These are phyloP conservation scores for Ophiostoma ulmi DNA, from an alignment of 2,329 filamentous ascomycete genomes.

Conservation along the genomic window DNA sequence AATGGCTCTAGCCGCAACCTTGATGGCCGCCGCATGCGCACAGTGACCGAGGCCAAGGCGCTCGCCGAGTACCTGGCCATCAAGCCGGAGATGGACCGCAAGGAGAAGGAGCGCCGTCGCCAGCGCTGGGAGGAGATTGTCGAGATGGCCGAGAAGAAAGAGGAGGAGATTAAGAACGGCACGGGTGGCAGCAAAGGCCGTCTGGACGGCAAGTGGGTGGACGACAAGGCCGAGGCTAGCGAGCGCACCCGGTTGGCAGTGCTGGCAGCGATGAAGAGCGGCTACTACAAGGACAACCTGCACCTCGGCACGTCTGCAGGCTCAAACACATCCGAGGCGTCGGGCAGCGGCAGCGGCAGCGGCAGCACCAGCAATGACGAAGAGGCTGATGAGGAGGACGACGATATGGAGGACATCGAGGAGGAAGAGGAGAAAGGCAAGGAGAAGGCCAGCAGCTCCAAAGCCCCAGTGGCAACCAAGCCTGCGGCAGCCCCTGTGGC, in stretches of 20 bases:
- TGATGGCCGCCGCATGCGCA: conserved; percentile 82
- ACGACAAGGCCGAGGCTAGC: conserved; percentile 84
- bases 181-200: conserved; percentile 59
- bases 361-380: conserved; percentile 34
- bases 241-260: conserved; percentile 78
- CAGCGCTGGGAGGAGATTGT: conserved; percentile 86
- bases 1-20: conserved; percentile 90
- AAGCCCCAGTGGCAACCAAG: conserved; percentile 41
- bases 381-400: conserved; percentile 29
- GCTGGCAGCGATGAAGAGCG: conserved; percentile 61
- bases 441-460: not conserved
- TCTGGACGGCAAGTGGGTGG: conserved; percentile 88
- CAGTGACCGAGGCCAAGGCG: conserved; percentile 91
- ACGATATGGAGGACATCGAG: conserved; percentile 26
- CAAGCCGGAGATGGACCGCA: conserved; percentile 95
- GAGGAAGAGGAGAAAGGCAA: not conserved
- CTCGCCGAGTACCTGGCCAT: conserved; percentile 91
- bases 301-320: conserved; percentile 45
- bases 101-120: conserved; percentile 80
- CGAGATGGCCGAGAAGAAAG: conserved; percentile 72
- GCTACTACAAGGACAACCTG: conserved; percentile 57
- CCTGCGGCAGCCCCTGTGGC: conserved; percentile 21
- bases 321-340: conserved; percentile 40
- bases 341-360: conserved; percentile 30
- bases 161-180: conserved; percentile 76